Percentiles rank a stretch among this genome's conserved stretches.
Evolutionary conservation across 306 rosid genomes (phyloP).

Genomic region (Pueraria montana): DNA sequence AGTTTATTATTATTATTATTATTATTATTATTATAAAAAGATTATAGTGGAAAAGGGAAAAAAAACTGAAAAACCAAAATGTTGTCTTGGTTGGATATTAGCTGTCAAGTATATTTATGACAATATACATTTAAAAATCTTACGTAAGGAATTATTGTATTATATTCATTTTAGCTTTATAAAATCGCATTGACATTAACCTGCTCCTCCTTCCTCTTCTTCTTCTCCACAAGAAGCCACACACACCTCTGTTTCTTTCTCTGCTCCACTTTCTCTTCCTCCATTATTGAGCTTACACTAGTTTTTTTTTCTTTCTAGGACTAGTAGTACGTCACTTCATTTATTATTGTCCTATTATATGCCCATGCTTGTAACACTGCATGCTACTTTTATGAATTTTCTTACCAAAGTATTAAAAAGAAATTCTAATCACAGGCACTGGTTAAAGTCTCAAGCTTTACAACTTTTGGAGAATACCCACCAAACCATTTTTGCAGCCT

Average conservation of each 20-base stretch:
- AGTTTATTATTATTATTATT: neutral
- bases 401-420: conserved; percentile 35
- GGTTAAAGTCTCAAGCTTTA: conserved; percentile 47
- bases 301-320: neutral
- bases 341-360: neutral
- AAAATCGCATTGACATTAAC: conserved; percentile 50
- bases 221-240: neutral
- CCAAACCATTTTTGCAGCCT: conserved; percentile 10
- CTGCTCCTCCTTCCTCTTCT: conserved; percentile 16
- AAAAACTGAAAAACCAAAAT: conserved; percentile 10
- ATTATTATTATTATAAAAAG: neutral
- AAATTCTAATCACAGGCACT: conserved; percentile 40
- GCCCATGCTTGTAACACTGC: neutral
- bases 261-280: neutral
- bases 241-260: neutral
- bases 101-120: conserved; percentile 72
- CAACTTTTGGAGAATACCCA: conserved; percentile 40
- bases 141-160: conserved; percentile 33
- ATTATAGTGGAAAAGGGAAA: neutral
- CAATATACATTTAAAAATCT: conserved; percentile 28
- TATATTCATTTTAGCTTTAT: conserved; percentile 52
- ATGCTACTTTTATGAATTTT: conserved; percentile 23
- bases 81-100: conserved; percentile 75
- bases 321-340: neutral
- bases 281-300: conserved; percentile 36